These are phyloP conservation scores for Puya raimondii DNA, from an alignment of 176 grass and related monocot species.

Conservation along the genomic window DNA sequence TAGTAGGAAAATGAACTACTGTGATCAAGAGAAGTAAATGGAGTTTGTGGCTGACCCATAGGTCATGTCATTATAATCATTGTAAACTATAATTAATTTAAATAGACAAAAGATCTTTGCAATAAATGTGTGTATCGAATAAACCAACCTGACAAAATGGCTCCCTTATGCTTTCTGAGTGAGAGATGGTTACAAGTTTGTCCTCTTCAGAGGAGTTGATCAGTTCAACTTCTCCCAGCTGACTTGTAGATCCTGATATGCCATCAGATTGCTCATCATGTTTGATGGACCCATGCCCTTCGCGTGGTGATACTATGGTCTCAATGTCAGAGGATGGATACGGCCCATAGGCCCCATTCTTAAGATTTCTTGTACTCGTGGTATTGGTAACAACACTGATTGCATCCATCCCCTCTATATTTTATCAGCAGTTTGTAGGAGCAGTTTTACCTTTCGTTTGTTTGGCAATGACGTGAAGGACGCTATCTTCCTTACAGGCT, in stretches of 20 bases:
- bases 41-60: too few species aligned
- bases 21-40: too few species aligned
- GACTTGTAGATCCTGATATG: constrained; percentile 18
- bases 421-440: not conserved
- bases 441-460: not conserved
- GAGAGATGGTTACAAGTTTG: constrained; percentile 40
- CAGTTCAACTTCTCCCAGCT: constrained; percentile 35
- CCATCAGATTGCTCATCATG: constrained; percentile 26
- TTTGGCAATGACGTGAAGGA: not conserved
- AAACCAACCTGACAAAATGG: constrained; percentile 28
- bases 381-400: constrained; percentile 7
- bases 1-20: too few species aligned
- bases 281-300: not conserved
- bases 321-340: not conserved
- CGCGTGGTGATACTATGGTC: not conserved
- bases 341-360: constrained; percentile 15
- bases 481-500: not conserved
- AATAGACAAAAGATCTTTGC: too few species aligned
- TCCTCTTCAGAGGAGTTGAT: constrained; percentile 45
- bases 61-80: too few species aligned
- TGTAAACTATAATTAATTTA: too few species aligned
- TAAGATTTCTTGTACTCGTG: constrained; percentile 17
- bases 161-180: constrained; percentile 12
- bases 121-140: too few species aligned
- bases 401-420: constrained; percentile 22